Base-by-base conservation (phyloP, 768 basidiomycete species). In the Phylloporus rhodoxanthus region DNA sequence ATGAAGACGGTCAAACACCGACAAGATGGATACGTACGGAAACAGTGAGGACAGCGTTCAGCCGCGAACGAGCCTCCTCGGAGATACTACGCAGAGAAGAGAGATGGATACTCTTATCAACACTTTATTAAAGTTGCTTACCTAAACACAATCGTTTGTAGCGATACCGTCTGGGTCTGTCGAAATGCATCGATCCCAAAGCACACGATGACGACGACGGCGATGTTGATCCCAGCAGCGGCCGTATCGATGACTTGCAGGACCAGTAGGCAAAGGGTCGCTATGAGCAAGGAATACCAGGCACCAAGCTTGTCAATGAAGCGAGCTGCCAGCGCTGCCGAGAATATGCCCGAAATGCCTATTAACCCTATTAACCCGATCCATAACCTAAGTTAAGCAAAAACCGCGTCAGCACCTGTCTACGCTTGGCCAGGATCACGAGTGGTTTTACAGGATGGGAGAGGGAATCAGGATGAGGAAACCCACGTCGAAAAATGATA, bases 291-390 rank as follows among this genome's bases (percentile, higher is more conserved):
- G 10, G 72, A 71, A 10, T 65, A 57, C 76, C 77, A 78, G 2
- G 74, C 64, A 2, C 72, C 69, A 4, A 76, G 41, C 13, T 50
- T 55, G 48, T 69, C 64, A 2, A 64, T 61, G 19, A 66, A 42
- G 32, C 51, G 58, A 10, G 65, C 64, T 1, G 60, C 62, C 37
- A 61, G 38, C 9, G 66, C 67, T 1, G 57, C 67, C 2, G 54
- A 56, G 19, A 59, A 50, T 42, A 75, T 65, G 25, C 71, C 76
- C 49, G 61, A 54, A 20, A 77, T 60, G 11, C 77, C 77, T 17
- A 78, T 61, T 7, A 79, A 66, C 13, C 75, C 77, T 46, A 79
- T 74, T 4, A 79, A 57, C 40, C 77, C 77, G 36, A 76, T 76
- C 25, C 67, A 66, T 46, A 60, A 59, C 21, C 58, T 51, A 45